Base-by-base conservation (phyloP, 352 stramenopile species). In the Globisporangium lucens region DNA sequence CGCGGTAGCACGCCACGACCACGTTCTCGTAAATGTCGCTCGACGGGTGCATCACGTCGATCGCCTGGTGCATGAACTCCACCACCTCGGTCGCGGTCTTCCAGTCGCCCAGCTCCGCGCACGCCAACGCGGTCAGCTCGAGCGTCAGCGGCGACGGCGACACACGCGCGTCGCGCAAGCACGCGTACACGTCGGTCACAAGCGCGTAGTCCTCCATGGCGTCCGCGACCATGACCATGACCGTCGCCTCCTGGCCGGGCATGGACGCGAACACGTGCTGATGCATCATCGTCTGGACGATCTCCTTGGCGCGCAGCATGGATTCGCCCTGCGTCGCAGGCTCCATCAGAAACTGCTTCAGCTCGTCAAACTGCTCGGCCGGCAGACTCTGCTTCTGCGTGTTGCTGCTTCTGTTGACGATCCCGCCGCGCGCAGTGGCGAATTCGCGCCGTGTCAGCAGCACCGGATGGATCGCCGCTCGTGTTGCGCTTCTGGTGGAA, bases 181-280 rank as follows among this genome's bases (percentile, higher is more conserved):
- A 76, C 65, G 67, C 68, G 66, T 93, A 93, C 58, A 91, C 83
- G 24, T 82, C 61, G 47, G 89, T 63, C 3, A 89, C 78, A 46
- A 91, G 89, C 33, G 69, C 51, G 15, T 66, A 67, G 68, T 90
- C 77, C 35, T 89, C 58, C 66, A 87, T 76, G 9, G 80, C 81
- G 59, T 90, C 75, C 1, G 83, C 82, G 24, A 91, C 78, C 85
- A 93, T 93, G 66, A 84, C 79, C 80, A 93, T 88, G 20, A 93
- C 83, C 17, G 83, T 87, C 15, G 85, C 81, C 41, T 93, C 85
- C 67, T 90, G 80, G 7, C 85, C 85, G 30, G 77, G 79, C 82
- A 91, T 93, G 24, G 68, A 65, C 13, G 83, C 72, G 66, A 90
- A 83, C 49, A 91, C 74, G 66, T 90, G 78, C n/a, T 64, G 72